Base-by-base conservation (phyloP, 305 asterid species). In the Salvia sclarea region DNA sequence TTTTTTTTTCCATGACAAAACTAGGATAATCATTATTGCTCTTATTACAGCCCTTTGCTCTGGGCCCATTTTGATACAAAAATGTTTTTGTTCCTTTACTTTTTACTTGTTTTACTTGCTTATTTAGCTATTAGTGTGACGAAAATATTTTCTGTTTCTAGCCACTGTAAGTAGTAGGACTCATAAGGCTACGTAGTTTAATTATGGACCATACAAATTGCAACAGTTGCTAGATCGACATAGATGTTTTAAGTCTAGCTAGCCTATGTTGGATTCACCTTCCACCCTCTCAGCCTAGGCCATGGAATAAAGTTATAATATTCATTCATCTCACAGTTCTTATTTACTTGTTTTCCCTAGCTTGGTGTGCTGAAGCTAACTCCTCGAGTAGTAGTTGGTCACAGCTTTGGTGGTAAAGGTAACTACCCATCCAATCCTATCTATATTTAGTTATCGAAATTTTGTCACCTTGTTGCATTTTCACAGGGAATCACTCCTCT, bases 401-500 rank as follows among this genome's bases (percentile, higher is more conserved):
- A 94, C 82, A 94, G 97, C 85, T 94, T 94, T 79, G 97, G 98
- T 52, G 98, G 98, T 64, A 94, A 94, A 94, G 98, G 98, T 94
- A 85, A 69, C 22, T 66, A 64, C 18, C 47, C 37, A 11, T 52
- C 52, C 57, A 59, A 61, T 33, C 33, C 53, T 20, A 17, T 56
- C 61, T 45, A 28, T 6, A 25, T 52, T 30, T 58, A 35, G 35
- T 45, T 21, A 43, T 60, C 4, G 33, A 68, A 43, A 8, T 35
- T 37, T 66, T 16, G 43, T 18, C 20, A 18, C 43, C 14, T 8
- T 22, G 41, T 49, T 59, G 72, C 48, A 60, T 47, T 33, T 47
- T 54, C n/a, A 6, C 7, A 31, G 47, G 49, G 61, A 13, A 52
- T 60, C 56, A 41, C 65, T 30, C 13, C 48, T 66, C 25, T 50